phyloP scores from a whole-genome alignment of 495 filamentous ascomycete species.

The Neurospora sp. region DNA sequence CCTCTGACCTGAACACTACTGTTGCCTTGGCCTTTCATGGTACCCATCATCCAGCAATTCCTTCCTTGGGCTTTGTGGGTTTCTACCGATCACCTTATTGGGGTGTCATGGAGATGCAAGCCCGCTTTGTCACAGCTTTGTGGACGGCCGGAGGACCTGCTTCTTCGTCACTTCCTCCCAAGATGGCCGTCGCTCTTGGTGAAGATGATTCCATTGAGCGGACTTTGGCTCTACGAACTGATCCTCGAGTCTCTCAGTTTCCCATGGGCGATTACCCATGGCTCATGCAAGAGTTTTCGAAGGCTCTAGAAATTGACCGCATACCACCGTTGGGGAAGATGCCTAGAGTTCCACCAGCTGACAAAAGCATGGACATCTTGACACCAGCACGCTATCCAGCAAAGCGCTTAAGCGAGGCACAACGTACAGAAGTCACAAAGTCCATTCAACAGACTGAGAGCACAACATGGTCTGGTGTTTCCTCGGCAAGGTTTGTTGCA shows the following conservation, averaged over 20 bases:
- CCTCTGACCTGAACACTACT: conserved; percentile 48
- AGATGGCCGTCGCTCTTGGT: conserved; percentile 18
- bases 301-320: conserved; percentile 37
- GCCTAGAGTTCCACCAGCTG: conserved; percentile 23
- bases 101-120: conserved; percentile 82
- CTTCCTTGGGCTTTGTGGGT: conserved; percentile 68
- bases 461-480: conserved; percentile 24
- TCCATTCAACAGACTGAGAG: conserved; percentile 25
- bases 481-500: conserved; percentile 37
- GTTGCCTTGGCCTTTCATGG: conserved; percentile 58
- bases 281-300: conserved; percentile 60
- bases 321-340: conserved; percentile 11
- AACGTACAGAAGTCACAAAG: conserved; percentile 13
- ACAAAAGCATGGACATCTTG: conserved; percentile 32
- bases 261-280: conserved; percentile 76
- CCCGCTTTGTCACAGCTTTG: conserved; percentile 46
- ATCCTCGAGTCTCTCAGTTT: conserved; percentile 50
- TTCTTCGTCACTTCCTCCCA: conserved; percentile 11
- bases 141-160: conserved; percentile 24
- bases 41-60: conserved; percentile 48
- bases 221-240: conserved; percentile 31
- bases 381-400: conserved; percentile 33
- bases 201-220: conserved; percentile 34
- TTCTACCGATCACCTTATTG: conserved; percentile 83
- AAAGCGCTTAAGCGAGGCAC: conserved; percentile 5